Percentiles rank a stretch among this genome's conserved stretches.
phyloP scores from a whole-genome alignment of 2,329 filamentous ascomycete genomes.

The Pyrenochaeta sp. region DNA sequence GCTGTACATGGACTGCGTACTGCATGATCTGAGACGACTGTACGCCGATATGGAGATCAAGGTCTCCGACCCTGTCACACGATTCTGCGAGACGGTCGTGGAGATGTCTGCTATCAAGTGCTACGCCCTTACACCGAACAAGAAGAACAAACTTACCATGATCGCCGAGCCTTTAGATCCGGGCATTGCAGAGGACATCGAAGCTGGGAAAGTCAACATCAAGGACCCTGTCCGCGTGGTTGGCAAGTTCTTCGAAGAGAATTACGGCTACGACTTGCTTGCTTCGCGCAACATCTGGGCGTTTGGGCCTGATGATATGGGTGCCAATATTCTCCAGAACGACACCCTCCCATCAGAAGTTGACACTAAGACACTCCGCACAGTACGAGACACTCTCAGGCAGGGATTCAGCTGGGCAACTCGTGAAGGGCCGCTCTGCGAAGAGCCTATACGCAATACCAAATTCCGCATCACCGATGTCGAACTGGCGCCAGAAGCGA shows the following conservation, averaged over 20 bases:
- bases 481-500: conserved; percentile 84
- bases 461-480: conserved; percentile 97
- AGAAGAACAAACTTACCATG: conserved; percentile 99
- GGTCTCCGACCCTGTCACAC: conserved; percentile 94
- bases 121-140: conserved; percentile 97
- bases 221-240: conserved; percentile 92
- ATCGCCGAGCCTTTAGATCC: conserved; percentile 95
- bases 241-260: conserved; percentile 96
- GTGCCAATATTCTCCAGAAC: conserved; percentile 95
- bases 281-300: conserved; percentile 97
- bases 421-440: conserved; percentile 92
- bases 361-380: conserved; percentile 87
- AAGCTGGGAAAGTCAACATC: conserved; percentile 88
- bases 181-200: conserved; percentile 94
- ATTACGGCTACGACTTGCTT: conserved; percentile 95
- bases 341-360: conserved; percentile 95
- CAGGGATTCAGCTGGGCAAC: conserved; percentile 98
- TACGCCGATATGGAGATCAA: conserved; percentile 99
- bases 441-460: conserved; percentile 98
- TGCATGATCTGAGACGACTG: conserved; percentile 90
- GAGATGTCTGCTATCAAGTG: conserved; percentile 98
- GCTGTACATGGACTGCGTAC: conserved; percentile 99
- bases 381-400: conserved; percentile 88
- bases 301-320: conserved; percentile 93
- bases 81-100: conserved; percentile 97